Conservation (phyloP, 176 grass and related monocot genomes). For the Metroxylon sagu region DNA sequence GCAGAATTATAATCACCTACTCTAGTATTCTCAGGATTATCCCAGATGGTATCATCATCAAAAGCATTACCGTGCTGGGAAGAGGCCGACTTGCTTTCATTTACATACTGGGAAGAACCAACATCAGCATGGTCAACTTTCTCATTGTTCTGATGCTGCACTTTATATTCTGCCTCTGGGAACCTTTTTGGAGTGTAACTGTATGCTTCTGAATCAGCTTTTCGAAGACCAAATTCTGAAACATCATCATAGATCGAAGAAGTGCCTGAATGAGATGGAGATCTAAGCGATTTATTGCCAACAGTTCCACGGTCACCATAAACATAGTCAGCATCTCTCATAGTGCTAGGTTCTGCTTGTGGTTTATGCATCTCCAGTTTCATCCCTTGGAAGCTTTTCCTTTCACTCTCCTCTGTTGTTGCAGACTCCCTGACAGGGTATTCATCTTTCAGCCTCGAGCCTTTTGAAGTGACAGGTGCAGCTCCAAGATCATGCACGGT, state of each 20-base stretch:
- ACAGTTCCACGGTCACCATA: too few species aligned
- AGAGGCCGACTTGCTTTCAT: neutral
- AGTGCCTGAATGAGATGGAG: slow-evolving; percentile 11
- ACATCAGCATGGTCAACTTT: neutral
- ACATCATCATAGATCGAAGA: slow-evolving; percentile 2
- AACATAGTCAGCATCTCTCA: too few species aligned
- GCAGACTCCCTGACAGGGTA: slow-evolving; percentile 18
- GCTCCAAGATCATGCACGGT: neutral
- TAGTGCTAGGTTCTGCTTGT: neutral
- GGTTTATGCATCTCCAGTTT: neutral
- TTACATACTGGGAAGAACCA: neutral
- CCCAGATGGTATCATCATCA: neutral
- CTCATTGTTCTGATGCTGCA: neutral
- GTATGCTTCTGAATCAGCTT: neutral
- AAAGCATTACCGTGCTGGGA: neutral
- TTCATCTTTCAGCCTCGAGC: slow-evolving; percentile 1
- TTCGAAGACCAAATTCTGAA: neutral
- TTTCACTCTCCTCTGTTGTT: neutral
- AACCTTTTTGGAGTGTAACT: neutral
- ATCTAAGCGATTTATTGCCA: slow-evolving; percentile 3
- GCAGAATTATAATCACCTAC: neutral
- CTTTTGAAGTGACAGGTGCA: neutral
- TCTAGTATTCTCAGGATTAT: neutral
- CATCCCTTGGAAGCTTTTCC: neutral
- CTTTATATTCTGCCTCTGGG: neutral